Conservation (phyloP, 305 asterid genomes). For the Fraxinus platypoda region DNA sequence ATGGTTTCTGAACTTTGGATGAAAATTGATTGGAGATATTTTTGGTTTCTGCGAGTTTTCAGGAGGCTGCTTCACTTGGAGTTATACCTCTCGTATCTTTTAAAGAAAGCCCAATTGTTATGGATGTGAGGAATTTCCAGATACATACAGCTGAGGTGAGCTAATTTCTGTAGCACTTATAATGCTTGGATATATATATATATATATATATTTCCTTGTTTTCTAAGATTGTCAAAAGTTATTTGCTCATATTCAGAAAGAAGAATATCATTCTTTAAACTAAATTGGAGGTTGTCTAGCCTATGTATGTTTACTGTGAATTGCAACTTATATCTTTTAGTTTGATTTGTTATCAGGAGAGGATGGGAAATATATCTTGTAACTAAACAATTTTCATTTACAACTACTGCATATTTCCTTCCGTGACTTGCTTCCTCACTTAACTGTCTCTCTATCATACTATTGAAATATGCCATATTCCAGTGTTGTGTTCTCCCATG, state of each 20-base stretch:
- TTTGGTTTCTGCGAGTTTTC: conserved; percentile 27
- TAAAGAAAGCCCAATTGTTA: conserved; percentile 65
- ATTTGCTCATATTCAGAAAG: not conserved
- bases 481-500: not conserved
- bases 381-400: not conserved
- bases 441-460: not conserved
- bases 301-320: not conserved
- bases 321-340: not conserved
- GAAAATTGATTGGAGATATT: conserved; percentile 16
- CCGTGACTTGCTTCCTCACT: not conserved
- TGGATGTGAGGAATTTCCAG: conserved; percentile 62
- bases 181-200: not conserved
- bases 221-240: not conserved
- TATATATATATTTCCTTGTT: not conserved
- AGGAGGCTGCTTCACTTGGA: conserved; percentile 98
- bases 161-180: conserved; percentile 15
- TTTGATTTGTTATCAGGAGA: not conserved
- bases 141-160: conserved; percentile 76
- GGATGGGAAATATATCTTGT: not conserved
- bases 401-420: not conserved
- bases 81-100: conserved; percentile 60
- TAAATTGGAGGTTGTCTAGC: not conserved
- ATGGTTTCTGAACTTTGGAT: conserved; percentile 25
- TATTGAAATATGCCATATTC: not conserved
- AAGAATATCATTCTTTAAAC: not conserved